A percentile compares a stretch with the other conserved stretches of the same genome.
Evolutionary conservation across 2,329 filamentous ascomycete species (phyloP).

Genomic region (Venturia aucupariae): DNA sequence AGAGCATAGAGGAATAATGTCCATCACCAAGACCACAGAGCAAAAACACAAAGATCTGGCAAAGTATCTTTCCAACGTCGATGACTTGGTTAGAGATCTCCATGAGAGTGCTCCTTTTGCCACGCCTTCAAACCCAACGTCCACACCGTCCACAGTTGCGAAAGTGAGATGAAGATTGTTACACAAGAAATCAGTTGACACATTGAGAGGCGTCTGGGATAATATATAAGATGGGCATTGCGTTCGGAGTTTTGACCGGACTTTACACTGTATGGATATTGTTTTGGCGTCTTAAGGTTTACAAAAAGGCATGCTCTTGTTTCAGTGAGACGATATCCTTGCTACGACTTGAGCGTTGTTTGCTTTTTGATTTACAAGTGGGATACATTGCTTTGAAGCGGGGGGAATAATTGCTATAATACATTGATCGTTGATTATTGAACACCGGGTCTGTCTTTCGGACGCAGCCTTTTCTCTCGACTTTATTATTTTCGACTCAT

Average conservation of each 20-base stretch:
- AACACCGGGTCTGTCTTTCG: no score
- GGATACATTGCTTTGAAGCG: no score
- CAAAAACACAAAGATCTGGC: conserved; percentile 76
- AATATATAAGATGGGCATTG: background rate
- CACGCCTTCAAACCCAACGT: background rate
- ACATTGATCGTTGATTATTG: no score
- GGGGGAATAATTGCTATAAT: background rate
- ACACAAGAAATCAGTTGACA: background rate
- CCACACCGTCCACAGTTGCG: background rate
- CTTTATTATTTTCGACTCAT: no score
- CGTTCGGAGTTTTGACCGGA: background rate
- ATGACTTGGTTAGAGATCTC: conserved; percentile 76
- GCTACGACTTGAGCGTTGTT: background rate
- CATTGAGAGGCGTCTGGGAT: no score
- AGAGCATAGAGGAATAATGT: conserved; percentile 28
- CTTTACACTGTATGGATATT: background rate
- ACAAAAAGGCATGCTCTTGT: background rate
- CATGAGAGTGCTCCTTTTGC: conserved; percentile 68
- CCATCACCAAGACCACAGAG: conserved; percentile 46
- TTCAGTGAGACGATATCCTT: background rate
- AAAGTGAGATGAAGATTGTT: background rate
- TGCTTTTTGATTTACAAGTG: background rate
- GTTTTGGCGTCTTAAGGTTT: background rate
- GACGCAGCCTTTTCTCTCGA: no score
- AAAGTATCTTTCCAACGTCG: conserved; percentile 70